Base-by-base conservation (phyloP, 495 filamentous ascomycete genomes). In the Letharia lupina region DNA sequence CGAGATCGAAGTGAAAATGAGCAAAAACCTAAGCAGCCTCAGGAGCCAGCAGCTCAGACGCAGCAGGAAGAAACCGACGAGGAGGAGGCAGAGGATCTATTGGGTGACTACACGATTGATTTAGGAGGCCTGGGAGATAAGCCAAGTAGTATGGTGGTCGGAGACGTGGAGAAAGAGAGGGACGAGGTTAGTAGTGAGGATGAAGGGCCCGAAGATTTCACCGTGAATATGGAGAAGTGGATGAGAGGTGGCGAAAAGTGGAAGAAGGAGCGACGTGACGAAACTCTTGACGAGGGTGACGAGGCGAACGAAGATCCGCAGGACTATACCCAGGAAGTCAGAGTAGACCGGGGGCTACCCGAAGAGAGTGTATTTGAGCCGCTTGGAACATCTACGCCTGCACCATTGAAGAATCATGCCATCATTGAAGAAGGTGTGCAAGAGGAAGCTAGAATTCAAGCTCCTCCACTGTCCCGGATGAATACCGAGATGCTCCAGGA, bases 191-290 rank as follows among this genome's bases (percentile, higher is more conserved):
- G 77, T 13, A 81, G 79, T 10, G 80, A 81, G 63, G 77, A 81
- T 33, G 80, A 79, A 9, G 81, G 81, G 0, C 81, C 81, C 1
- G 79, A 80, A 44, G 81, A 83, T 65, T 83, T 83, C 44, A 83
- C 81, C 0, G 70, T 77, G 37, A 80, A 82, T 60, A 62, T 83
- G 67, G 80, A 81, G 54, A 76, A 76, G 58, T 83, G 81, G 66
- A 71, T 83, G 61, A 74, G 77, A 68, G 79, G 78, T 8, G 75
- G 77, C 4, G 67, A 74, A 15, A 70, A 74, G 56, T 67, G 67
- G 58, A 65, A 75, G 63, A 63, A 73, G 39, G 65, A 70, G 39
- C 64, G 72, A 2, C 66, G 71, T 5, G 67, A 61, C 3, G 62
- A 71, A 23, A 69, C 67, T 13, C 63, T 70, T n/a, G 16, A 23